These are phyloP conservation scores for Citrus hindsii DNA, from an alignment of 345 rosid genomes.

Conservation along the genomic window DNA sequence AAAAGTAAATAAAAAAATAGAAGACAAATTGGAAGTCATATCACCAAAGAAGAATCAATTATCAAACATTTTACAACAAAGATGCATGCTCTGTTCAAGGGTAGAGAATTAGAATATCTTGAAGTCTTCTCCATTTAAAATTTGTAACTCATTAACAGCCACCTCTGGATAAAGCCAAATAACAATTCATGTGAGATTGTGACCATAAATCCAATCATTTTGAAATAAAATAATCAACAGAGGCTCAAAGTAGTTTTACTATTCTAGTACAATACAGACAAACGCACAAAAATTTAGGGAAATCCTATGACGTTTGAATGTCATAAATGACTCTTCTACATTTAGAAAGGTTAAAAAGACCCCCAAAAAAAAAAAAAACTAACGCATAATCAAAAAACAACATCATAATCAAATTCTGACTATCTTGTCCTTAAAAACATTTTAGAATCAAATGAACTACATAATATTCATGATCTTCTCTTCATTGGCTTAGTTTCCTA, in stretches of 20 bases:
- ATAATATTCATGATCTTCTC: background rate
- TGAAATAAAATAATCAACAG: background rate
- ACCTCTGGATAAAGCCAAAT: background rate
- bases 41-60: background rate
- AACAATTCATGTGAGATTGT: background rate
- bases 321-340: background rate
- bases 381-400: background rate
- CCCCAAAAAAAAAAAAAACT: background rate
- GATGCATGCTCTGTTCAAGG: background rate
- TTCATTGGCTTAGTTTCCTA: background rate
- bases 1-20: background rate
- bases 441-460: background rate
- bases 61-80: background rate
- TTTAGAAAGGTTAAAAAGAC: background rate
- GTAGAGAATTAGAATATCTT: background rate
- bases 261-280: background rate
- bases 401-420: background rate
- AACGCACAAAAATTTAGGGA: background rate
- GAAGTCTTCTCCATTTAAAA: background rate
- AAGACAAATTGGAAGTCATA: background rate
- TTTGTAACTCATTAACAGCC: too few relatives aligned
- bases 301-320: background rate
- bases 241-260: background rate
- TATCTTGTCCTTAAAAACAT: background rate
- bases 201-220: background rate